Percentiles rank a stretch among this genome's conserved stretches.
These are phyloP conservation scores for Pythium volutum DNA, from an alignment of 352 stramenopile species.

Conservation along the genomic window DNA sequence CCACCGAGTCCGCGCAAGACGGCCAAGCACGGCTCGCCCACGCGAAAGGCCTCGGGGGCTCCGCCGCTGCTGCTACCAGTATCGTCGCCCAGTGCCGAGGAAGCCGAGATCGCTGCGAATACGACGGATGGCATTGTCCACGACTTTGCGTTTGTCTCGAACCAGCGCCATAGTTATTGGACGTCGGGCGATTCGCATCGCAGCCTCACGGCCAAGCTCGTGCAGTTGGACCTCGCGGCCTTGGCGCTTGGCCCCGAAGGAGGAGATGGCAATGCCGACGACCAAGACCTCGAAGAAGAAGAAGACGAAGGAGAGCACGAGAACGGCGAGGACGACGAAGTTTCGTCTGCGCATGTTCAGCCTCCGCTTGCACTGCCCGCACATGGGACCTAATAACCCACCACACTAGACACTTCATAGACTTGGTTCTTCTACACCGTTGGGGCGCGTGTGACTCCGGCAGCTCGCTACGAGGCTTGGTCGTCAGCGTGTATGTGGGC, in stretches of 20 bases:
- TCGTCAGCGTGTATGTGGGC: too few relatives aligned
- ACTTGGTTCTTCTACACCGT: too few relatives aligned
- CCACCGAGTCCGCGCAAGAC: background rate
- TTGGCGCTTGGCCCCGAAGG: background rate
- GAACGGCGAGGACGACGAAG: constrained; percentile 4
- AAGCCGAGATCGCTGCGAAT: background rate
- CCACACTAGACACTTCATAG: too few relatives aligned
- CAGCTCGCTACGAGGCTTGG: too few relatives aligned
- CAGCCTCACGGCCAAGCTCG: constrained; percentile 22
- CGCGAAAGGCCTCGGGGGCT: background rate
- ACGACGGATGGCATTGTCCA: constrained; percentile 19
- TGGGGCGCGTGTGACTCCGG: too few relatives aligned
- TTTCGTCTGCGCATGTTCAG: background rate
- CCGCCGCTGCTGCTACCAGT: too few relatives aligned
- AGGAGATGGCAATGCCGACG: constrained; percentile 12
- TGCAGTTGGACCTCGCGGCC: constrained; percentile 16
- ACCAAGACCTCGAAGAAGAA: constrained; percentile 8
- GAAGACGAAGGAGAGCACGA: background rate
- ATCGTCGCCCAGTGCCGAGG: background rate
- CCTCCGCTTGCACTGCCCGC: background rate
- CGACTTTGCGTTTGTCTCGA: constrained; percentile 25
- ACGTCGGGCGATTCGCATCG: constrained; percentile 18
- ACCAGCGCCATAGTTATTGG: constrained; percentile 17
- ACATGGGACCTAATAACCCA: background rate
- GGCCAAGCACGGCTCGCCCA: background rate